Conservation (phyloP, 2,329 filamentous ascomycete genomes). For the Monilinia polystroma region DNA sequence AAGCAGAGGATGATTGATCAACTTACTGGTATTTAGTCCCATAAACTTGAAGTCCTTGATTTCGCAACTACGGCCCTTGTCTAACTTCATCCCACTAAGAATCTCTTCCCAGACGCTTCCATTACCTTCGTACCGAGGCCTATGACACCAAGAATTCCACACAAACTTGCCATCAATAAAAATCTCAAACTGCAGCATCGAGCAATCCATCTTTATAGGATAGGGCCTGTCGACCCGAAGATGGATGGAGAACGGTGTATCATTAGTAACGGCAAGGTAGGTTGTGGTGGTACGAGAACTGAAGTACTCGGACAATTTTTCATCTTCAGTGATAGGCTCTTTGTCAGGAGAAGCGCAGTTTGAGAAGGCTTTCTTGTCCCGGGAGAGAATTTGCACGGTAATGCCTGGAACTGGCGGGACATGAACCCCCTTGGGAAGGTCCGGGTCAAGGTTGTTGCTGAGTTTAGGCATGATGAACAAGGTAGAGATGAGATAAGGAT, state of each 20-base stretch:
- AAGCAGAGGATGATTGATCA: background rate
- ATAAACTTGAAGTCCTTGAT: slow-evolving; percentile 24
- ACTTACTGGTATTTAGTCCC: slow-evolving; percentile 11
- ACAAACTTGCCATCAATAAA: slow-evolving; percentile 24
- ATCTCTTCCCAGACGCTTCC: slow-evolving; percentile 22
- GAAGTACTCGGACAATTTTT: background rate
- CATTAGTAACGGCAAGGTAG: background rate
- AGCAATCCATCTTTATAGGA: slow-evolving; percentile 10
- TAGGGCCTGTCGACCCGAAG: slow-evolving; percentile 12
- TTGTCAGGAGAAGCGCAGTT: background rate
- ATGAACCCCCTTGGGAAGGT: background rate
- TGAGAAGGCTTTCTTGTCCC: background rate
- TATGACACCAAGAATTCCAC: slow-evolving; percentile 11
- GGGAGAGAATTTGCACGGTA: slow-evolving; percentile 5
- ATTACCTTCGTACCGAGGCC: slow-evolving; percentile 23
- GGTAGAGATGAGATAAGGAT: background rate
- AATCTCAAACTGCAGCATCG: slow-evolving; percentile 24
- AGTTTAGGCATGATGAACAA: background rate
- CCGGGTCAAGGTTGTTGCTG: background rate
- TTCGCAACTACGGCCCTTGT: slow-evolving; percentile 17
- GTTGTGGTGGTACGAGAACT: background rate
- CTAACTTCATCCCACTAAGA: slow-evolving; percentile 23
- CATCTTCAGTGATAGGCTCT: background rate
- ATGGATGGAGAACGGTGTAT: slow-evolving; percentile 7
- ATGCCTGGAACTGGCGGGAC: background rate